phyloP scores from a whole-genome alignment of 2,329 filamentous ascomycete species.

The Endoconidiophora polonica region DNA sequence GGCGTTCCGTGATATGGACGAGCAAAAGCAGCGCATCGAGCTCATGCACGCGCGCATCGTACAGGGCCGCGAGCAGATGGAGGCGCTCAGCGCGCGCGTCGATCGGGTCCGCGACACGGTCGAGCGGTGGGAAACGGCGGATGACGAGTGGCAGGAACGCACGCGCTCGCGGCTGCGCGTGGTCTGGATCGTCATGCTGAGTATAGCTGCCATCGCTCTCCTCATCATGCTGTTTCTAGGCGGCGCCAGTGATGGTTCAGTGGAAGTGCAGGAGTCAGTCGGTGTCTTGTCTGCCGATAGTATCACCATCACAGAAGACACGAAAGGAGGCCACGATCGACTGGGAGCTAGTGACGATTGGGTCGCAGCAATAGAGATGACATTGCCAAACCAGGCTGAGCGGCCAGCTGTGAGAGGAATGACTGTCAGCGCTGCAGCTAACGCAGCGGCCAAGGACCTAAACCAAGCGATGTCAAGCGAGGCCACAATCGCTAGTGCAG shows the following conservation, averaged over 20 bases:
- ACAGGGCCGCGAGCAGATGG: slow-evolving; percentile 40
- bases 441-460: no score
- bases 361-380: not conserved
- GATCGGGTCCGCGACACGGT: slow-evolving; percentile 46
- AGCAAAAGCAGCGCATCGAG: slow-evolving; percentile 47
- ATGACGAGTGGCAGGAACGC: slow-evolving; percentile 50
- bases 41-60: slow-evolving; percentile 45
- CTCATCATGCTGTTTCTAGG: slow-evolving; percentile 22
- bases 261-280: not conserved
- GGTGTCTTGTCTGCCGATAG: not conserved
- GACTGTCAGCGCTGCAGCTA: not conserved
- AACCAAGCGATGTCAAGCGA: no score
- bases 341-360: not conserved
- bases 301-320: not conserved
- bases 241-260: not conserved
- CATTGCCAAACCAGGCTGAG: not conserved
- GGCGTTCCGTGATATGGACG: slow-evolving; percentile 42
- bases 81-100: slow-evolving; percentile 43
- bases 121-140: slow-evolving; percentile 49
- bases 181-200: slow-evolving; percentile 43
- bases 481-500: no score
- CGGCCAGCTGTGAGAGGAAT: not conserved
- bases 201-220: slow-evolving; percentile 30
- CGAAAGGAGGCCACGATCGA: no score
- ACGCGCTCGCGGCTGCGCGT: slow-evolving; percentile 45